Evolutionary conservation across 306 rosid genomes (phyloP), one percentile per base, ranked within the genome.

Genomic region (Vicia faba): DNA sequence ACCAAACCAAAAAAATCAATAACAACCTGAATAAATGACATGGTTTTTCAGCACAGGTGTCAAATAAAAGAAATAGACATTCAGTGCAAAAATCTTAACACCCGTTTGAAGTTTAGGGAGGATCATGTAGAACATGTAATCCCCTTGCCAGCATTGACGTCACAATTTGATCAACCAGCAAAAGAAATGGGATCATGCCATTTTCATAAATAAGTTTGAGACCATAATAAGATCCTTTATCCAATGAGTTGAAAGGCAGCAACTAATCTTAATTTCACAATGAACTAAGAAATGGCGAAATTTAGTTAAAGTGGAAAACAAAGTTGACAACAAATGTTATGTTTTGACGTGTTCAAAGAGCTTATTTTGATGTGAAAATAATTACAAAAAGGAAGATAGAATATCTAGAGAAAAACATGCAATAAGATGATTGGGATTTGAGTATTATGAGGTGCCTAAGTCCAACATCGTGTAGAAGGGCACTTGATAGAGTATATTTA

Each of bases 361-460:
- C 15, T 11, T 35, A 67, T 67, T 59, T 66, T 14, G 68, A 20
- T 38, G 63, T 36, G 54, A 57, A 31, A 55, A 14, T 57, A 66
- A 45, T 57, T 20, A 74, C 53, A 45, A 35, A 56, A 33, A n/a
- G 66, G 8, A 62, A 65, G 69, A 60, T 28, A 15, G 49, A 59
- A 59, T 25, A 46, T 66, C 62, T 45, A 55, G 40, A 36, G 49
- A 40, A 51, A 29, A 25, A 36, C 3, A 40, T 51, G 59, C 61
- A 4, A 3, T 3, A 40, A 55, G 19, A 26, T 26, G 61, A n/a
- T 55, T 28, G 39, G 20, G 61, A 1, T 38, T 26, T 28, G 3
- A 13, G 9, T 26, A 12, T 26, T 55, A 55, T 13, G 61, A 10
- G 7, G 11, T 26, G 39, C 61, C 2, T 28, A 55, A 26, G 18